Base-by-base conservation (phyloP, 768 basidiomycete genomes). In the Russula dissimulans region DNA sequence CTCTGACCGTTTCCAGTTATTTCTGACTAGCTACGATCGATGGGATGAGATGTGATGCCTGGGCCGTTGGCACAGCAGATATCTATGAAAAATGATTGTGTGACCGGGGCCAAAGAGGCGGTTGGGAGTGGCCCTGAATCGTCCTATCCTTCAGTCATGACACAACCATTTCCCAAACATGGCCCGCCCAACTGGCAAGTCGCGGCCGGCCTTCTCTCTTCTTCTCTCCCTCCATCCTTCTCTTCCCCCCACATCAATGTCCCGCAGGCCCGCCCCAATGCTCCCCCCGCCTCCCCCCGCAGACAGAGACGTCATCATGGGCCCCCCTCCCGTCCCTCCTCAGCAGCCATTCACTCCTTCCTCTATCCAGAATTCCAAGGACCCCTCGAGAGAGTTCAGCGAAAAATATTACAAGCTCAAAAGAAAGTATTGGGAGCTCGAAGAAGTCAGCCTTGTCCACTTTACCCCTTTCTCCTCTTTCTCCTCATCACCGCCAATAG, bases 401-500 rank as follows among this genome's bases (percentile, higher is more conserved):
- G 85, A 86, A 73, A 87, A 86, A 71, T 85, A 86, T 70, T 75
- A 73, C 61, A 81, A 77, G 64, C 75, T 87, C 54, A 89, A 89
- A 69, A 73, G 82, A 45, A 81, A 81, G 43, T 85, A 80, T 69
- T 79, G 79, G 64, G 84, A 86, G 56, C 78, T 87, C 44, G 84
- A 87, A 66, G 82, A 88, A 80, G 87, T 88, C 56, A 0, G 48
- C 14, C n/a, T 43, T 17, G 14, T 4, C 31, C 32, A 26, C 4
- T n/a, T 22, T 12, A 17, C 14, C 41, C 11, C 34, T 41, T 18
- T 29, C 56, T 47, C 31, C 8, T 17, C 47, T 29, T 36, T 58
- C 39, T 53, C 45, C 29, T 49, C 29, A 8, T 11, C 44, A 22
- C 41, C 17, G 42, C 42, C 72, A 49, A 50, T 52, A 86, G 82